Evolutionary conservation across 2,329 filamentous ascomycete genomes (phyloP).

Genomic region (Hymenoscyphus occultus): DNA sequence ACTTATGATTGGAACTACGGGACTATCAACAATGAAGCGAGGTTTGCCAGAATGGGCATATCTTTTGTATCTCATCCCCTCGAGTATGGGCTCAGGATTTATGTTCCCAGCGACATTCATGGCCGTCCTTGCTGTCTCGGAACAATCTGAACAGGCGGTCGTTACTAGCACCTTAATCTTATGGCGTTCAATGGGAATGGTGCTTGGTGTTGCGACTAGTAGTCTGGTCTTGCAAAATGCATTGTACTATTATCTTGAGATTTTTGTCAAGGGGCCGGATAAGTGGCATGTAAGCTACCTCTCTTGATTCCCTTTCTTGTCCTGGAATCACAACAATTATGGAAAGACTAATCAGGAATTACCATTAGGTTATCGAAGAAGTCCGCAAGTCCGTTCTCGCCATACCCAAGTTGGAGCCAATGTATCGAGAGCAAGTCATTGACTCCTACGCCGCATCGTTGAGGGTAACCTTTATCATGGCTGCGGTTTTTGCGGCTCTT

Average conservation of each 20-base stretch:
- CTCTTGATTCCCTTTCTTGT: neutral
- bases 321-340: neutral
- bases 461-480: constrained; percentile 43
- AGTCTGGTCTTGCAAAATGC: constrained; percentile 73
- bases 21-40: constrained; percentile 49
- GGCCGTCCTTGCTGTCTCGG: constrained; percentile 56
- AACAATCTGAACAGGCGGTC: constrained; percentile 62
- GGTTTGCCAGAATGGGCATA: constrained; percentile 52
- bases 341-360: neutral
- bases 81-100: constrained; percentile 59
- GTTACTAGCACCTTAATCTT: constrained; percentile 68
- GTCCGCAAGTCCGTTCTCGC: constrained; percentile 56
- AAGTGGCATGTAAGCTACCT: constrained; percentile 44
- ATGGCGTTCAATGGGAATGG: constrained; percentile 68
- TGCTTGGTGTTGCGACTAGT: constrained; percentile 70
- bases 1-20: constrained; percentile 49
- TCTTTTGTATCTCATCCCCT: constrained; percentile 55
- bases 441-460: constrained; percentile 53
- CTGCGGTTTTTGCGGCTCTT: constrained; percentile 46
- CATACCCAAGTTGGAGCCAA: constrained; percentile 43
- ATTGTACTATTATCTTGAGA: constrained; percentile 56
- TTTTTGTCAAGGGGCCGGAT: constrained; percentile 55
- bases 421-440: constrained; percentile 54
- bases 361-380: constrained; percentile 44
- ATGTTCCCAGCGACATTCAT: constrained; percentile 64